Base-by-base conservation (phyloP, 306 rosid genomes). In the Trifolium repens region DNA sequence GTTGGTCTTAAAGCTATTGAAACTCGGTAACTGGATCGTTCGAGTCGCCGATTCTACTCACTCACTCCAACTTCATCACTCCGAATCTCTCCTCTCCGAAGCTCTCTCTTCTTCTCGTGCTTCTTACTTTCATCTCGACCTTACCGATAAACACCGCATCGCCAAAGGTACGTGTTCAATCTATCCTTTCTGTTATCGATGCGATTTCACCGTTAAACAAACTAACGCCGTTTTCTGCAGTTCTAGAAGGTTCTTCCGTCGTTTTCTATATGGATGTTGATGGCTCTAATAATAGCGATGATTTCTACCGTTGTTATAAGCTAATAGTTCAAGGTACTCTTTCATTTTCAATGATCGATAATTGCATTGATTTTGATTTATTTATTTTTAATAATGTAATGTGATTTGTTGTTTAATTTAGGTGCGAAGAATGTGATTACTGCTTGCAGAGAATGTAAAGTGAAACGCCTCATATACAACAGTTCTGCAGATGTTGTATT, bases 381-480 rank as follows among this genome's bases (percentile, higher is more conserved):
- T n/a, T 30, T 63, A 58, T 67, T 57, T 13, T 22, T 46, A 47
- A 55, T 9, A 22, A 55, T 3, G 19, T 7, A 61, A 24, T 2
- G 22, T 7, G 34, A 30, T 70, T 78, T 76, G 74, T 74, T 81
- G 63, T 79, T 79, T 80, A 70, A 64, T 83, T 77, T 71, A 89
- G 98, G 98, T 76, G 91, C 97, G 14, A 93, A 89, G 84, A 91
- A 93, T 80, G 91, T 93, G 58, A 83, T 93, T 53, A 74, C 69
- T 81, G 98, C 96, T 76, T 88, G 98, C 79, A 87, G 88, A 58
- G 96, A 89, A 62, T 85, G 92, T 85, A 89, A 81, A 86, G 97
- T 93, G 55, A 86, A 86, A 64, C 85, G 89, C 70, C 80, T 93
- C 12, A 81, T 93, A 81, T 91, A 89, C 86, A 93, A 89, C 81